A percentile compares a stretch with the other conserved stretches of the same genome.
Evolutionary conservation across 306 rosid genomes (phyloP).

Genomic region (Lathyrus oleraceus): DNA sequence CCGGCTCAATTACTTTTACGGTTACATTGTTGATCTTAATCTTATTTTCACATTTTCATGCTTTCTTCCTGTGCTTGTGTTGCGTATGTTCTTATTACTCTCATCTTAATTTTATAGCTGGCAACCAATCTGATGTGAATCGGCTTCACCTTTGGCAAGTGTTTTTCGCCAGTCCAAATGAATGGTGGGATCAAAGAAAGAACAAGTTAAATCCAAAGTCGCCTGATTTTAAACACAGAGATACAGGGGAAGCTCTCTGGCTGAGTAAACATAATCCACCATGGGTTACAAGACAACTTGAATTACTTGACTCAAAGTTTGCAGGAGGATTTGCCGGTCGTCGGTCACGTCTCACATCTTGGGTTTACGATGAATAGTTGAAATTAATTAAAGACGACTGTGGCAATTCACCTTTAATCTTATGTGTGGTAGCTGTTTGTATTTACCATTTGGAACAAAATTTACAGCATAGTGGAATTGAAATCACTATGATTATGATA

Average conservation of each 20-base stretch:
- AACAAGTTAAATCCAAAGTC: slow-evolving; percentile 46
- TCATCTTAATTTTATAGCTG: slow-evolving; percentile 13
- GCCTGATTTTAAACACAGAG: slow-evolving; percentile 79
- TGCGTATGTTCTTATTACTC: slow-evolving; percentile 22
- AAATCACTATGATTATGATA: slow-evolving; percentile 4
- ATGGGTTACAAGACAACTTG: slow-evolving; percentile 75
- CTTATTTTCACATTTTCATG: slow-evolving; percentile 21
- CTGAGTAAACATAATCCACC: slow-evolving; percentile 65
- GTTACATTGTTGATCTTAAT: slow-evolving; percentile 14
- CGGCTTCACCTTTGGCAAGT: slow-evolving; percentile 79
- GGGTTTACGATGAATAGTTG: slow-evolving; percentile 61
- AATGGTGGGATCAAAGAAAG: slow-evolving; percentile 86
- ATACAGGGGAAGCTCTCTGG: slow-evolving; percentile 76
- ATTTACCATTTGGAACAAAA: slow-evolving; percentile 2
- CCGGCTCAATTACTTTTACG: slow-evolving; percentile 14
- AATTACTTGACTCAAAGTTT: slow-evolving; percentile 50
- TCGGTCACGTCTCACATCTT: slow-evolving; percentile 45
- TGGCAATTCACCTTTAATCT: slow-evolving; percentile 18
- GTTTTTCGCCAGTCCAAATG: slow-evolving; percentile 67
- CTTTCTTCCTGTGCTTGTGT: slow-evolving; percentile 22
- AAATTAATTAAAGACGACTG: slow-evolving; percentile 5
- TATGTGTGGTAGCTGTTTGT: slow-evolving; percentile 1
- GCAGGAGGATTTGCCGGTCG: slow-evolving; percentile 28
- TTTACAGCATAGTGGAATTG: background rate
- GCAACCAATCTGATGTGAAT: slow-evolving; percentile 34